Evolutionary conservation across 495 filamentous ascomycete species (phyloP).

Genomic region (Penicillium crystallinum): DNA sequence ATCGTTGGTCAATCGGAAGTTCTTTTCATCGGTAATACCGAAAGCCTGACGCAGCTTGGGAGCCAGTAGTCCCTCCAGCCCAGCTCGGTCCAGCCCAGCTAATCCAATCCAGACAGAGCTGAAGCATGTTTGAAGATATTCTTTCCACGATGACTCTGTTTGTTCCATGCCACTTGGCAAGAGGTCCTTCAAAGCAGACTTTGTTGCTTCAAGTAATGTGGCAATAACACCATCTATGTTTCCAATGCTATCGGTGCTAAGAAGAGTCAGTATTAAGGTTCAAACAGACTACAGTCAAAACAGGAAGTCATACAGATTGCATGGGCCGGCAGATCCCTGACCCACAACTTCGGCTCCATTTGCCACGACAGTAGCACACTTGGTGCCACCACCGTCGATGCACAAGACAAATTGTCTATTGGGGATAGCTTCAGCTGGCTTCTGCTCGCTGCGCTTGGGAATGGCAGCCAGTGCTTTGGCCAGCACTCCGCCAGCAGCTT

Average conservation of each 20-base stretch:
- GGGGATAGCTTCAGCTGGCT: background rate
- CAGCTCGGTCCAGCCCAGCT: conserved; percentile 26
- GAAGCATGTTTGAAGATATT: conserved; percentile 11
- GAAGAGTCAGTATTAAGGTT: background rate
- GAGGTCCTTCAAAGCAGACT: conserved; percentile 7
- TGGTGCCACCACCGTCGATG: conserved; percentile 37
- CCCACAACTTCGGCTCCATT: conserved; percentile 9
- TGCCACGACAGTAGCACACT: conserved; percentile 29
- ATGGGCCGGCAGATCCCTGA: conserved; percentile 28
- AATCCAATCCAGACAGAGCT: conserved; percentile 24
- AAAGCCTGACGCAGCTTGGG: conserved; percentile 17
- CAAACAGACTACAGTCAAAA: background rate
- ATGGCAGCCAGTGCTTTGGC: conserved; percentile 16
- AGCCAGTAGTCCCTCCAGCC: conserved; percentile 10
- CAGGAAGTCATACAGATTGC: conserved; percentile 27
- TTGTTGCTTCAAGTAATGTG: conserved; percentile 11
- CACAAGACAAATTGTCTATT: conserved; percentile 21
- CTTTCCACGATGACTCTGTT: conserved; percentile 3
- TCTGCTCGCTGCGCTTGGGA: background rate
- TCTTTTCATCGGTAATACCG: conserved; percentile 11
- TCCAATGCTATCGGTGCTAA: conserved; percentile 14
- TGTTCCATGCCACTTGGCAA: background rate
- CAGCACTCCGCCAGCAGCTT: conserved; percentile 24
- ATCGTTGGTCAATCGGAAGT: conserved; percentile 26
- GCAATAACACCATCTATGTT: conserved; percentile 11